These are phyloP conservation scores for Dendrobium officinale DNA, from an alignment of 106 monocot species.

Conservation along the genomic window DNA sequence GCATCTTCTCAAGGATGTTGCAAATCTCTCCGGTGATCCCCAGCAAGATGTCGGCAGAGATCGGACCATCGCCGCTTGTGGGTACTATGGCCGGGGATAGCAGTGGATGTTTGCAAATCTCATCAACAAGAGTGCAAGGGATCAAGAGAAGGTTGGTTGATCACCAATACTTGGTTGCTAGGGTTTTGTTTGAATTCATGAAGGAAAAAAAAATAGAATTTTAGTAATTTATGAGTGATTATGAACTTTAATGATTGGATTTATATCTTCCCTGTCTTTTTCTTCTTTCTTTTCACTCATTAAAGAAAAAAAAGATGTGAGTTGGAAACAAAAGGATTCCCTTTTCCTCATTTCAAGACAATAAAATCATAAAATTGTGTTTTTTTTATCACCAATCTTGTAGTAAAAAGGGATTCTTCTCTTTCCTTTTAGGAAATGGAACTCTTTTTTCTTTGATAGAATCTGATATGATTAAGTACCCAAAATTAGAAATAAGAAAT, in stretches of 20 bases:
- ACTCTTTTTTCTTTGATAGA: background rate
- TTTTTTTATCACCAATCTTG: background rate
- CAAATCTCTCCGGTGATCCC: background rate
- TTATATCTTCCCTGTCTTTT: background rate
- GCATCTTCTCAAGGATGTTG: slow-evolving; percentile 3
- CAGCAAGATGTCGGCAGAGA: background rate
- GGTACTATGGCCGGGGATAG: slow-evolving; percentile 25
- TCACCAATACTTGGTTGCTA: background rate
- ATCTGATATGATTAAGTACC: background rate
- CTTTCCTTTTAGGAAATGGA: background rate
- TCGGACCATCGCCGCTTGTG: background rate
- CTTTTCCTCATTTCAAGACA: background rate
- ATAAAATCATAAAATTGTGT: background rate
- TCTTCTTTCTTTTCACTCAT: background rate
- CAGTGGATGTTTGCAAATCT: slow-evolving; percentile 25
- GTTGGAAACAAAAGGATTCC: no score
- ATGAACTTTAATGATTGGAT: no score
- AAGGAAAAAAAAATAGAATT: background rate
- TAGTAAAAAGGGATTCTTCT: background rate
- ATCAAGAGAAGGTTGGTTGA: slow-evolving; percentile 6
- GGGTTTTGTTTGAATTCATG: background rate
- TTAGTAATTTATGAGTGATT: no score
- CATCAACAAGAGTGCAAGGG: slow-evolving; percentile 35
- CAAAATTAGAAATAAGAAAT: background rate
- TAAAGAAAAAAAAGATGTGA: background rate